Conservation (phyloP, 352 stramenopile genomes). For the Globisporangium parvum region DNA sequence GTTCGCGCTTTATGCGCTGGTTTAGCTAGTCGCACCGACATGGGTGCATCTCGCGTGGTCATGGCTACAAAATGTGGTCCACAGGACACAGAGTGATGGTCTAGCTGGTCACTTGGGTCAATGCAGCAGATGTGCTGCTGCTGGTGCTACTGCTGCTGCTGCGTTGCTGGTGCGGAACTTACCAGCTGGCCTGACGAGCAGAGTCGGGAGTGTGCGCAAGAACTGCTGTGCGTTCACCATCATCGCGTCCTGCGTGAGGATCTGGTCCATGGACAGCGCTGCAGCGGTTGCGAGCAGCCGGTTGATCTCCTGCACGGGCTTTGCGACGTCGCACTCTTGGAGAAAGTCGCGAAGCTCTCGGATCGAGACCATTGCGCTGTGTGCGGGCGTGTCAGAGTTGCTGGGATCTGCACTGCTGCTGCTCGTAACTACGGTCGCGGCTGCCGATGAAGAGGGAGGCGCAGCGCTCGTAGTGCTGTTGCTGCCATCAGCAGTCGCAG, state of each 20-base stretch:
- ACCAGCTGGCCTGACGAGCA: slow-evolving; percentile 42
- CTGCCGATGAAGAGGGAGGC: too few relatives aligned
- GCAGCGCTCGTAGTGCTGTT: not conserved
- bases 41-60: too few relatives aligned
- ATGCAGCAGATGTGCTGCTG: not conserved
- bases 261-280: slow-evolving; percentile 35
- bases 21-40: too few relatives aligned
- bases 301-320: slow-evolving; percentile 50
- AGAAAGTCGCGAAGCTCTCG: slow-evolving; percentile 32
- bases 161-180: slow-evolving; percentile 14
- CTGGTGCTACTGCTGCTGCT: not conserved
- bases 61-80: too few relatives aligned
- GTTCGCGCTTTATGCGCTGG: too few relatives aligned
- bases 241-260: slow-evolving; percentile 56
- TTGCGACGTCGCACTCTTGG: slow-evolving; percentile 37
- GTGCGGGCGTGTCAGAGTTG: not conserved
- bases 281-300: slow-evolving; percentile 24
- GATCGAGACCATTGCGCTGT: slow-evolving; percentile 39
- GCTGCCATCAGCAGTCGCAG: not conserved
- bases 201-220: slow-evolving; percentile 29
- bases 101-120: too few relatives aligned
- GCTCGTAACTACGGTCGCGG: too few relatives aligned
- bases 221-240: slow-evolving; percentile 40
- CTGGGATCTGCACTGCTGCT: not conserved
- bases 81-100: too few relatives aligned